A percentile compares a stretch with the other conserved stretches of the same genome.
These are phyloP conservation scores for Termitomyces sp. DNA, from an alignment of 768 basidiomycete species.

Conservation along the genomic window DNA sequence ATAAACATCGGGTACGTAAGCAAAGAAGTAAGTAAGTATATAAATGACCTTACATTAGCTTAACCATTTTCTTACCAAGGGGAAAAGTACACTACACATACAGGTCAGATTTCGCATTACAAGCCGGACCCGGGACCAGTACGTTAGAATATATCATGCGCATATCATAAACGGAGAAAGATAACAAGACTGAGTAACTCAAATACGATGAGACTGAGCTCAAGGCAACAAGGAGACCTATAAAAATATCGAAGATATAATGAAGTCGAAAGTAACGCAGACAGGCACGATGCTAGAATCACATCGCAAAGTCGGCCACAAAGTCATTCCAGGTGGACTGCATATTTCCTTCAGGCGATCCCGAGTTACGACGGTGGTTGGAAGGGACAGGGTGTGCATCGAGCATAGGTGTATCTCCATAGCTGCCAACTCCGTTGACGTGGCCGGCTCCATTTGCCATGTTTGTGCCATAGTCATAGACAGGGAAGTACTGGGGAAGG, in stretches of 20 bases:
- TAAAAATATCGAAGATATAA: not conserved
- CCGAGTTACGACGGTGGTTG: constrained; percentile 41
- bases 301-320: constrained; percentile 44
- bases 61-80: not conserved
- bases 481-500: constrained; percentile 73
- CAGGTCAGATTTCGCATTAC: not conserved
- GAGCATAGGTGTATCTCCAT: constrained; percentile 32
- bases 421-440: constrained; percentile 17
- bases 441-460: constrained; percentile 22
- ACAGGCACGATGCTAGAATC: not conserved
- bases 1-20: too few species aligned
- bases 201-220: not conserved
- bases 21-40: too few species aligned
- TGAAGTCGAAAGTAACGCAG: not conserved
- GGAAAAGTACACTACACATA: not conserved
- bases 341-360: constrained; percentile 62
- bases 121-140: not conserved
- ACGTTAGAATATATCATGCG: not conserved
- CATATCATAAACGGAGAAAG: not conserved
- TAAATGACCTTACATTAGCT: too few species aligned
- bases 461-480: constrained; percentile 64
- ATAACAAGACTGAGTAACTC: not conserved
- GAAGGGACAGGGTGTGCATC: constrained; percentile 39
- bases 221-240: not conserved
- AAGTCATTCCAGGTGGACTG: constrained; percentile 67